Conservation (phyloP, 805 yeast species). For the Schwanniomyces polymorphus region DNA sequence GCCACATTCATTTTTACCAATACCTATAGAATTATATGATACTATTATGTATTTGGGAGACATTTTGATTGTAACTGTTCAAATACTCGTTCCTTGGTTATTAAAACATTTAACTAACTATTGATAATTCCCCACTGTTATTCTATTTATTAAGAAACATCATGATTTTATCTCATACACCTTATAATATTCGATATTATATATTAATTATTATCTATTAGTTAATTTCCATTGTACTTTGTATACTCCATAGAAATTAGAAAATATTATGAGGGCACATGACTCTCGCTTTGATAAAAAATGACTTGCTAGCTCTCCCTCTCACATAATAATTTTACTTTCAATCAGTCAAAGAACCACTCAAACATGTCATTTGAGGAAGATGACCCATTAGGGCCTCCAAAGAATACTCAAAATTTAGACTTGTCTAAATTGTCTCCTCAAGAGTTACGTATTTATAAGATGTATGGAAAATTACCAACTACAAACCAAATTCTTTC, state of each 20-base stretch:
- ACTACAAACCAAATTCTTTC: conserved; percentile 73
- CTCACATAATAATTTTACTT: background rate
- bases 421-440: conserved; percentile 65
- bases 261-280: background rate
- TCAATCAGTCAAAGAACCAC: background rate
- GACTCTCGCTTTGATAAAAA: background rate
- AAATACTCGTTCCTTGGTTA: conserved; percentile 8
- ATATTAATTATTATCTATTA: background rate
- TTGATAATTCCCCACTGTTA: background rate
- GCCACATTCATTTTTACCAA: conserved; percentile 26
- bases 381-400: conserved; percentile 54
- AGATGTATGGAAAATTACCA: conserved; percentile 84
- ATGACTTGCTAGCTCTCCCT: background rate
- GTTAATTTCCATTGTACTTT: too few species aligned
- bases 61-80: conserved; percentile 14
- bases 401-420: conserved; percentile 41
- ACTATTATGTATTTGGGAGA: conserved; percentile 27
- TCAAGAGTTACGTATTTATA: conserved; percentile 76
- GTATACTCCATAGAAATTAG: background rate
- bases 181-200: background rate
- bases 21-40: conserved; percentile 32
- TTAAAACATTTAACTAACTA: background rate
- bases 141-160: background rate
- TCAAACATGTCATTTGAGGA: conserved; percentile 33
- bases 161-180: background rate